phyloP scores from a whole-genome alignment of 768 basidiomycete genomes.

The Cystobasidium tubakii region DNA sequence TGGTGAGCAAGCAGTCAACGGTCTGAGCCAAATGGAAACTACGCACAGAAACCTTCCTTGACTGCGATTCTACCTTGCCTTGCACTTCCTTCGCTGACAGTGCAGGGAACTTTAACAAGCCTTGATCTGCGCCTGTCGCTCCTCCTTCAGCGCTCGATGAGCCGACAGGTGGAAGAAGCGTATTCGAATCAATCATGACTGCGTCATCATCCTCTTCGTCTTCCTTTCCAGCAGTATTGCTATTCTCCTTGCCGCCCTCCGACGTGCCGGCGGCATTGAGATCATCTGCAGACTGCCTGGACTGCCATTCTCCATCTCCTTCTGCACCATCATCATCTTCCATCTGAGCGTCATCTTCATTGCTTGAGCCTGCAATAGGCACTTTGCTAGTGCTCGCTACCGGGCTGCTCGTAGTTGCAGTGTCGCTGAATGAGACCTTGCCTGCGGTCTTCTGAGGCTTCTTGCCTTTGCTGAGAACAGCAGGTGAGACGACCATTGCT shows the following conservation, averaged over 20 bases:
- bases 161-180: constrained; percentile 14
- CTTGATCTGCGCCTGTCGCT: constrained; percentile 22
- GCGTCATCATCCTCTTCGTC: constrained; percentile 30
- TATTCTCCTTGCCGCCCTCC: neutral
- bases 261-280: neutral
- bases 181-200: constrained; percentile 31
- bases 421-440: neutral
- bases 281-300: neutral
- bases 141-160: neutral
- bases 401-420: neutral
- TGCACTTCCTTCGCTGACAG: constrained; percentile 31
- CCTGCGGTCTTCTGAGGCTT: neutral
- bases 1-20: no score
- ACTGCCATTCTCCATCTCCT: constrained; percentile 13
- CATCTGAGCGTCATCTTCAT: constrained; percentile 8
- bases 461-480: constrained; percentile 10
- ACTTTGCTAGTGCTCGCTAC: constrained; percentile 22
- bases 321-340: constrained; percentile 18
- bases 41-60: constrained; percentile 24
- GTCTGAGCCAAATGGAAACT: no score
- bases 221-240: neutral
- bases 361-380: neutral
- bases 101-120: constrained; percentile 26
- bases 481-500: neutral
- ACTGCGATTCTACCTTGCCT: constrained; percentile 34